Percentiles rank a stretch among this genome's conserved stretches.
These are phyloP conservation scores for Lichtheimia ornata DNA, from an alignment of 371 early-diverging fungal genomes.

Conservation along the genomic window DNA sequence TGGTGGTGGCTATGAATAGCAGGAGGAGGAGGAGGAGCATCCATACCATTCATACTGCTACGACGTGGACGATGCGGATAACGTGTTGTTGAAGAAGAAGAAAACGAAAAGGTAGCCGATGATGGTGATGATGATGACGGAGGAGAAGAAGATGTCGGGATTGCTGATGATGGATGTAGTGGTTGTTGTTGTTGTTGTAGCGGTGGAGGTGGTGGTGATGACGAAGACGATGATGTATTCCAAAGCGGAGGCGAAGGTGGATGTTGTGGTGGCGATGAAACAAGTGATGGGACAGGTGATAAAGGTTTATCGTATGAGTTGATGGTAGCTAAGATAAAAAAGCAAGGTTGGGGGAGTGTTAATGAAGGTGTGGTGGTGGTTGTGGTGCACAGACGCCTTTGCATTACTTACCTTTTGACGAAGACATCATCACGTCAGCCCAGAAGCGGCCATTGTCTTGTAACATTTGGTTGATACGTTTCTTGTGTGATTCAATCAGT, in stretches of 20 bases:
- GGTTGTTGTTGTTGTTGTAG: neutral
- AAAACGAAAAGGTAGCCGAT: neutral
- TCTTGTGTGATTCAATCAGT: slow-evolving; percentile 26
- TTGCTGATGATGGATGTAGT: neutral
- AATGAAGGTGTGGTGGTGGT: no score
- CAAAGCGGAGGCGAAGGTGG: slow-evolving; percentile 1
- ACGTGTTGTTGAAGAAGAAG: neutral
- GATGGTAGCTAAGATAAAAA: neutral
- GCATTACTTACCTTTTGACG: slow-evolving; percentile 16
- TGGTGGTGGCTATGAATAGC: neutral
- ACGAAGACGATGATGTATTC: slow-evolving; percentile 5
- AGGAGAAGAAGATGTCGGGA: neutral
- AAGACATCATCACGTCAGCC: slow-evolving; percentile 31
- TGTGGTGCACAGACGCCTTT: neutral
- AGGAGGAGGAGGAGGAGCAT: slow-evolving; percentile 1
- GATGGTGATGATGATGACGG: neutral
- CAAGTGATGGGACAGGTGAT: slow-evolving; percentile 23
- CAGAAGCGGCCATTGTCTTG: slow-evolving; percentile 38
- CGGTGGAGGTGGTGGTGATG: slow-evolving; percentile 2
- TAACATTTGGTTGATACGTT: slow-evolving; percentile 34
- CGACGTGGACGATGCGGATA: slow-evolving; percentile 5
- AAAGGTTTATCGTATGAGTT: slow-evolving; percentile 8
- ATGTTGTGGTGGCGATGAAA: slow-evolving; percentile 10
- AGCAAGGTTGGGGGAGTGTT: neutral
- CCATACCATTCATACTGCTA: neutral